These are phyloP conservation scores for Raphanus sativus DNA, from an alignment of 345 rosid species.

Conservation along the genomic window DNA sequence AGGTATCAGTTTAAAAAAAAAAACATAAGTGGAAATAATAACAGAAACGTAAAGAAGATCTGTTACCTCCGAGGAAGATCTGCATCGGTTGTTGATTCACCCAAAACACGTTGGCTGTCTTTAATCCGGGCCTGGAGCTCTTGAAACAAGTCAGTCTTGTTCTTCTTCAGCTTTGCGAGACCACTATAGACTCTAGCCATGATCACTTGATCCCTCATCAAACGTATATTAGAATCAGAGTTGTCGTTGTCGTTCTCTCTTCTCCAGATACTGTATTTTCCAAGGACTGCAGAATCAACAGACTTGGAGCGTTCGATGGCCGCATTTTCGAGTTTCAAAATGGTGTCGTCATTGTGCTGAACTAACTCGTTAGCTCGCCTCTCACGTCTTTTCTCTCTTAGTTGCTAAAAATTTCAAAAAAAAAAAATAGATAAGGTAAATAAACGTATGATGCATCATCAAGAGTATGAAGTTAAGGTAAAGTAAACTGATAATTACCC, in stretches of 20 bases:
- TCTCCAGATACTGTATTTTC: slow-evolving; percentile 95
- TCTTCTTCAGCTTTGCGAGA: slow-evolving; percentile 79
- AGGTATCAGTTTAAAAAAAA: background rate
- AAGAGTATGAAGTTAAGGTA: background rate
- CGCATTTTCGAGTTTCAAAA: slow-evolving; percentile 82
- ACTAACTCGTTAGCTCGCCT: slow-evolving; percentile 70
- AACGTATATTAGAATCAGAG: slow-evolving; percentile 77
- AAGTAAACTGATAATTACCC: slow-evolving; percentile 51
- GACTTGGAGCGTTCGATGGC: slow-evolving; percentile 92
- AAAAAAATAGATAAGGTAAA: background rate
- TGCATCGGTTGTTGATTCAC: slow-evolving; percentile 70
- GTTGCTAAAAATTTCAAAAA: slow-evolving; percentile 57
- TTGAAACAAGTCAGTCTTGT: slow-evolving; percentile 59
- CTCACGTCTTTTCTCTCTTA: slow-evolving; percentile 79
- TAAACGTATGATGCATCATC: slow-evolving; percentile 4
- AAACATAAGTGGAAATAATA: background rate
- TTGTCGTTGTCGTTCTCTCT: slow-evolving; percentile 87
- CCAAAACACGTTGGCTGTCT: slow-evolving; percentile 81
- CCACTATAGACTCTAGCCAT: slow-evolving; percentile 88
- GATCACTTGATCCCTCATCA: slow-evolving; percentile 92
- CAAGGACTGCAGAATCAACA: slow-evolving; percentile 91
- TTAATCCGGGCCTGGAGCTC: slow-evolving; percentile 78
- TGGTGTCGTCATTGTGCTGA: slow-evolving; percentile 66
- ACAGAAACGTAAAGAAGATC: slow-evolving; percentile 8
- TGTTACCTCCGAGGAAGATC: slow-evolving; percentile 75